Evolutionary conservation across 179 eudicot species (phyloP).

Genomic region (Drosera spatulata): DNA sequence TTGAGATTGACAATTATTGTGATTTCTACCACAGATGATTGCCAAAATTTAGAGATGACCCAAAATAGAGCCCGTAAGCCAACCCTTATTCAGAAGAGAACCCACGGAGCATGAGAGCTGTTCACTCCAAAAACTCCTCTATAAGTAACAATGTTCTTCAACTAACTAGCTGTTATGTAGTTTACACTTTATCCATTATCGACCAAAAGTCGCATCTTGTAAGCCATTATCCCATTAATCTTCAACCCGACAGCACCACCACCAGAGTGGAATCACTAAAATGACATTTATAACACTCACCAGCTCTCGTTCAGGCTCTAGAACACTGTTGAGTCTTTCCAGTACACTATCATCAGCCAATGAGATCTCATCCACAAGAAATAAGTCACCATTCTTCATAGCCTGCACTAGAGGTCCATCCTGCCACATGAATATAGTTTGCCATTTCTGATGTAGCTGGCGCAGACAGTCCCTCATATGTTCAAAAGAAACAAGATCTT

Average conservation of each 20-base stretch:
- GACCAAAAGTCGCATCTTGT: no score
- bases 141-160: no score
- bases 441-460: constrained; percentile 71
- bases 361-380: constrained; percentile 97
- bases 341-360: constrained; percentile 98
- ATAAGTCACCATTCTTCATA: constrained; percentile 80
- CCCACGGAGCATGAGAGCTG: no score
- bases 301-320: constrained; percentile 96
- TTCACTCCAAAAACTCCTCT: no score
- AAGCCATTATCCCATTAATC: no score
- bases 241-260: not conserved
- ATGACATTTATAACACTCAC: constrained; percentile 20
- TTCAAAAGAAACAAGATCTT: constrained; percentile 42
- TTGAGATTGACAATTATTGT: no score
- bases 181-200: not conserved
- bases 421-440: constrained; percentile 85
- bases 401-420: constrained; percentile 97
- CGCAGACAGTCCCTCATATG: constrained; percentile 26
- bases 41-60: no score
- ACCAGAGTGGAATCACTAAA: not conserved
- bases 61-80: no score
- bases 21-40: no score
- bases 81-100: no score
- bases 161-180: no score
- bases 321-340: constrained; percentile 93